phyloP scores from a whole-genome alignment of 2,329 filamentous ascomycete species.

The Fusarium sp. region DNA sequence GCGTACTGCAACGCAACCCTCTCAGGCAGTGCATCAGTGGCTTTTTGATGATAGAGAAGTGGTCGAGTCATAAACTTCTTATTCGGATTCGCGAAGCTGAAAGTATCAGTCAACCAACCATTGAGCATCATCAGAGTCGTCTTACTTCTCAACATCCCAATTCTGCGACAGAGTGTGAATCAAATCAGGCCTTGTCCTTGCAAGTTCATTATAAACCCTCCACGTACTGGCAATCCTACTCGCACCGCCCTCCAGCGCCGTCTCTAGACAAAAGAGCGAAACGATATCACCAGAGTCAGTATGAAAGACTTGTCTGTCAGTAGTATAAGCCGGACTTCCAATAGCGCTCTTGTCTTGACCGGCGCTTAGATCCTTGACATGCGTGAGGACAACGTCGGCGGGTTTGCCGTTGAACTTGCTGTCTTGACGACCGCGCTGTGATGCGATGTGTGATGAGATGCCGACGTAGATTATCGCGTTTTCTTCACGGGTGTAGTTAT shows the following conservation, averaged over 20 bases:
- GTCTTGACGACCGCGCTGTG: slow-evolving; percentile 62
- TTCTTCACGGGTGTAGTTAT: slow-evolving; percentile 61
- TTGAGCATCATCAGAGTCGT: fast-evolving
- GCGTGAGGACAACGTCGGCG: slow-evolving; percentile 56
- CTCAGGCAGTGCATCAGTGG: background rate
- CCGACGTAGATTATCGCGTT: slow-evolving; percentile 68
- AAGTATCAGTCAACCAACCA: fast-evolving
- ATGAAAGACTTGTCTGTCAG: slow-evolving; percentile 69
- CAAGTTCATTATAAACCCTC: slow-evolving; percentile 69
- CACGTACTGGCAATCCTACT: slow-evolving; percentile 65
- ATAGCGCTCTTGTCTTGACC: slow-evolving; percentile 50
- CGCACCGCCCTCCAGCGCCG: slow-evolving; percentile 59
- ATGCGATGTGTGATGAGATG: slow-evolving; percentile 65
- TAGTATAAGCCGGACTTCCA: slow-evolving; percentile 63
- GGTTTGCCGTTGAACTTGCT: slow-evolving; percentile 53
- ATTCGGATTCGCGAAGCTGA: slow-evolving; percentile 9
- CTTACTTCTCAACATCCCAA: slow-evolving; percentile 54
- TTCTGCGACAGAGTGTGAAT: slow-evolving; percentile 61
- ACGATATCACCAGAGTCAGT: slow-evolving; percentile 67
- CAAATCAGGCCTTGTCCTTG: slow-evolving; percentile 63
- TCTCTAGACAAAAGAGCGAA: slow-evolving; percentile 62
- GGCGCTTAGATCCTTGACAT: slow-evolving; percentile 66
- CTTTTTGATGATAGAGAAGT: slow-evolving; percentile 13
- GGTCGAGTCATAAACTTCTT: slow-evolving; percentile 15
- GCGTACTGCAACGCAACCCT: slow-evolving; percentile 19